These are phyloP conservation scores for Backusella tuberculispora DNA, from an alignment of 192 early-diverging fungal genomes.

Conservation along the genomic window DNA sequence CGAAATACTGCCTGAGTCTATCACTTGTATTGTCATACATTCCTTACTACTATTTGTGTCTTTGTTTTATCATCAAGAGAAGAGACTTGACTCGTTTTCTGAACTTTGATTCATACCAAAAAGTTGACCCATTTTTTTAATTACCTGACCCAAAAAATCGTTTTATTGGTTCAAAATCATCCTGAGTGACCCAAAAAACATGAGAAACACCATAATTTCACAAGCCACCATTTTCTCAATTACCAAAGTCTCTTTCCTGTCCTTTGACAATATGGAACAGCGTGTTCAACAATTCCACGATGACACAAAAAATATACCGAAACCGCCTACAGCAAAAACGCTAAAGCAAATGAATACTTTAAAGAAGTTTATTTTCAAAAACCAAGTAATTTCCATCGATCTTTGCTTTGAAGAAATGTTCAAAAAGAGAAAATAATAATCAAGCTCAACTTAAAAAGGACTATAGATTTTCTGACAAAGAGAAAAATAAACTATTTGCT, in stretches of 20 bases:
- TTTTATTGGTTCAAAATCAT: no score
- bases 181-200: no score
- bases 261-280: slow-evolving; percentile 26
- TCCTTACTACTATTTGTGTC: no score
- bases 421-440: neutral
- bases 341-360: slow-evolving; percentile 32
- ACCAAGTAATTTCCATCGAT: slow-evolving; percentile 22
- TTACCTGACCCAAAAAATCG: no score
- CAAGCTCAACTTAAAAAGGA: slow-evolving; percentile 23
- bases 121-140: no score
- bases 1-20: no score
- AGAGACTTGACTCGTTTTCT: no score
- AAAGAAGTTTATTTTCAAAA: slow-evolving; percentile 34
- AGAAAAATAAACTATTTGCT: slow-evolving; percentile 38
- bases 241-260: neutral
- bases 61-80: no score
- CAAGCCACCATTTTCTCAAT: neutral
- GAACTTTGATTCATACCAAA: no score
- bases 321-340: slow-evolving; percentile 31
- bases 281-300: slow-evolving; percentile 37
- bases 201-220: neutral
- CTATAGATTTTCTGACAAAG: slow-evolving; percentile 36
- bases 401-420: neutral
- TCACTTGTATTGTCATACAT: no score
- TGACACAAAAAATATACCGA: slow-evolving; percentile 32